Conservation (phyloP, 352 stramenopile genomes). For the Phytopythium boreale region DNA sequence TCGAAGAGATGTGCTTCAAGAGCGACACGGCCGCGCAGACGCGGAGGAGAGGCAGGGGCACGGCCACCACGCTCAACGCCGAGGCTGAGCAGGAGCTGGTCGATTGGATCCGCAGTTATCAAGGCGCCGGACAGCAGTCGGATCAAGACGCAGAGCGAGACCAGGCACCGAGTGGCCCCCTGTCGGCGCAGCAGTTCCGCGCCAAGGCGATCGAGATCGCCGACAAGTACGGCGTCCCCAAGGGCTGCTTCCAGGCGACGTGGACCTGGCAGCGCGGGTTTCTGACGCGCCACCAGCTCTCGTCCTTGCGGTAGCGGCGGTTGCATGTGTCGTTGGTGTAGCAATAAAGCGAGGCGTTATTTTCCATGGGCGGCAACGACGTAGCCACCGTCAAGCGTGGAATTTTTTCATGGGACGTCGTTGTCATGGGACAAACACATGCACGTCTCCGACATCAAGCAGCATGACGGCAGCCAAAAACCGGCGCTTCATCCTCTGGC, state of each 20-base stretch:
- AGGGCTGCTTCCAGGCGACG: slow-evolving; percentile 35
- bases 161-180: not conserved
- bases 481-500: no score
- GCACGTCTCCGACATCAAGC: no score
- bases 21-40: slow-evolving; percentile 29
- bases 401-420: no score
- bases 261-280: slow-evolving; percentile 47
- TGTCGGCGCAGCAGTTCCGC: slow-evolving; percentile 28
- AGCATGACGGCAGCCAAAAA: no score
- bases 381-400: no score
- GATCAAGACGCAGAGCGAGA: not conserved
- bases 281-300: slow-evolving; percentile 30
- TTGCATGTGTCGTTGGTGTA: not conserved
- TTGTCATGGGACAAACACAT: no score
- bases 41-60: slow-evolving; percentile 30
- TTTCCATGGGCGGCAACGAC: no score
- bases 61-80: slow-evolving; percentile 28
- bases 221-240: slow-evolving; percentile 26
- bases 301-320: not conserved
- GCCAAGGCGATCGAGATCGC: slow-evolving; percentile 36
- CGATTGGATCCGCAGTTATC: slow-evolving; percentile 21
- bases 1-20: slow-evolving; percentile 15
- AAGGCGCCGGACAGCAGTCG: slow-evolving; percentile 6
- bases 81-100: slow-evolving; percentile 33
- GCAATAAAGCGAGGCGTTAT: not conserved